Evolutionary conservation across 1,284 basidiomycete genomes (phyloP).

Genomic region (Megacollybia platyphylla): DNA sequence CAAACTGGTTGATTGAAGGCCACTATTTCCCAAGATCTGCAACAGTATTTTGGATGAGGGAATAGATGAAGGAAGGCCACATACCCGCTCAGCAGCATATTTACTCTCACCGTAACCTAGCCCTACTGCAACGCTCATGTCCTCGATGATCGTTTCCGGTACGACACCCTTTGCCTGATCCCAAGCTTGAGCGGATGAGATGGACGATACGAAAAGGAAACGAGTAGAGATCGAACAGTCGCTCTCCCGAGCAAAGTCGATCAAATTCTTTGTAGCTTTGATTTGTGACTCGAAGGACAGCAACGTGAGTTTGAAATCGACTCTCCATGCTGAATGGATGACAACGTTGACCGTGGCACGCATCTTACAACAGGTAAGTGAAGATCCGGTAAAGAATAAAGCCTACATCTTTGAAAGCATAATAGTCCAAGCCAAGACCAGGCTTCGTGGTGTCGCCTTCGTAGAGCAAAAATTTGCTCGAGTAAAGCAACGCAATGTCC

Average conservation of each 20-base stretch:
- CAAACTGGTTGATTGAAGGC: constrained; percentile 13
- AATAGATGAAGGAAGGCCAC: background rate
- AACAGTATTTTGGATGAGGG: background rate
- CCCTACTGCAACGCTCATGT: constrained; percentile 12
- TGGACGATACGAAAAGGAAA: constrained; percentile 19
- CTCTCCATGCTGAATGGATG: constrained; percentile 27
- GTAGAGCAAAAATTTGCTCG: background rate
- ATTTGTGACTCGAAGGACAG: constrained; percentile 22
- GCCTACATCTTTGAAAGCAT: background rate
- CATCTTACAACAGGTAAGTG: background rate
- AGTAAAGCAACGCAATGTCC: background rate
- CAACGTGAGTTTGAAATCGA: constrained; percentile 24
- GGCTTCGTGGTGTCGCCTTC: background rate
- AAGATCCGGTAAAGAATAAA: background rate
- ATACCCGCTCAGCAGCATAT: constrained; percentile 10
- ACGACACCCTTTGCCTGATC: constrained; percentile 11
- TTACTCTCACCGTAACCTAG: constrained; percentile 21
- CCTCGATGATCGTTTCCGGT: constrained; percentile 17
- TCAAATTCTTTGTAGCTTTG: constrained; percentile 19
- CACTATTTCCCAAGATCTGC: constrained; percentile 15
- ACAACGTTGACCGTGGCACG: constrained; percentile 14
- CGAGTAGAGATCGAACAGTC: constrained; percentile 5
- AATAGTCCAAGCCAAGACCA: background rate
- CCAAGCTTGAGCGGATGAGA: constrained; percentile 14
- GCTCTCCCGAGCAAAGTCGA: constrained; percentile 18